A percentile compares a stretch with the other conserved stretches of the same genome.
phyloP scores from a whole-genome alignment of 768 basidiomycete species.

The Hortiboletus campestris region DNA sequence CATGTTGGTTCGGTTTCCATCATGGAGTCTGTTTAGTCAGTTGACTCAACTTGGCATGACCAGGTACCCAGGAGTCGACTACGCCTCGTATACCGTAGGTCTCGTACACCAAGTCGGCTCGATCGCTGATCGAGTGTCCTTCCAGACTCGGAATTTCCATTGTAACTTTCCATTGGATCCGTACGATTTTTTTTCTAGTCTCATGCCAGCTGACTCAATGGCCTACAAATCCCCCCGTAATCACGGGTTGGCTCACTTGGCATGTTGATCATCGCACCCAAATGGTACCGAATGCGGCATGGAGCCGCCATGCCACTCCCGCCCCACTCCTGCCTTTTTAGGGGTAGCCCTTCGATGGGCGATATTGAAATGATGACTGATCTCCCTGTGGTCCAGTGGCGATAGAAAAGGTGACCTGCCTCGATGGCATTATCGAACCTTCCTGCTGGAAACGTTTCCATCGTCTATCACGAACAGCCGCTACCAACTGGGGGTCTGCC shows the following conservation, averaged over 20 bases:
- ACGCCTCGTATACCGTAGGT: background rate
- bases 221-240: background rate
- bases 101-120: background rate
- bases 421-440: conserved; percentile 28
- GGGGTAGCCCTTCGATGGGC: conserved; percentile 17
- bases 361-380: conserved; percentile 37
- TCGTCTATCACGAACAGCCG: conserved; percentile 35
- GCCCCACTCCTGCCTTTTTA: conserved; percentile 25
- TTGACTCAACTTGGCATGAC: background rate
- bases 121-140: conserved; percentile 23
- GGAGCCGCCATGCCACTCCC: conserved; percentile 3
- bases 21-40: background rate
- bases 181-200: conserved; percentile 1
- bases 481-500: conserved; percentile 31
- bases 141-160: conserved; percentile 13
- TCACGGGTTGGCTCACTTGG: background rate
- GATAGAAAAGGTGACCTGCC: conserved; percentile 30
- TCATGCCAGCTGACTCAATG: background rate
- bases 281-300: background rate
- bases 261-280: conserved; percentile 7
- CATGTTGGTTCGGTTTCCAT: conserved; percentile 6
- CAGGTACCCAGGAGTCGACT: conserved; percentile 13
- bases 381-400: conserved; percentile 18
- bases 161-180: conserved; percentile 1
- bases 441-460: conserved; percentile 28